These are phyloP conservation scores for Corchorus olitorius DNA, from an alignment of 345 rosid species.

Conservation along the genomic window DNA sequence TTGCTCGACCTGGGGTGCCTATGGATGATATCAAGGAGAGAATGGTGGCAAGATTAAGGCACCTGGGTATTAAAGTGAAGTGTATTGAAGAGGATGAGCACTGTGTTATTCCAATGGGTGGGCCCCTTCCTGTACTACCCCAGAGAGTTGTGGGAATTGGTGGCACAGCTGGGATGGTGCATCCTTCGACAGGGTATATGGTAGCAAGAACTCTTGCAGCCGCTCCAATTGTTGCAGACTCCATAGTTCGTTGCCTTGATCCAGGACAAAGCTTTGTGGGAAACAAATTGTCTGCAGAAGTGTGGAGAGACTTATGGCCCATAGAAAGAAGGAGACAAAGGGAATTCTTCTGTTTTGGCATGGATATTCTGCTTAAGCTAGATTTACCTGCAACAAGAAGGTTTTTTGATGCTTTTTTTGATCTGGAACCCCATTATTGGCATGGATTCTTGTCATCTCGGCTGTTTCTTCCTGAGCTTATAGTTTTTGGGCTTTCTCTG, in stretches of 20 bases:
- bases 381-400: conserved; percentile 82
- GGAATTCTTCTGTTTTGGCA: conserved; percentile 99
- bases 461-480: conserved; percentile 77
- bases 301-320: conserved; percentile 98
- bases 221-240: conserved; percentile 83
- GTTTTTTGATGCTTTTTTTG: conserved; percentile 89
- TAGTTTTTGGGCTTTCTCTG: conserved; percentile 79
- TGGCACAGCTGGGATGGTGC: conserved; percentile 78
- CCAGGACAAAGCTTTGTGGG: conserved; percentile 50
- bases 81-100: conserved; percentile 88
- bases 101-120: conserved; percentile 97
- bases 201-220: conserved; percentile 98
- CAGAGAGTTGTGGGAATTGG: conserved; percentile 95
- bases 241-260: conserved; percentile 74
- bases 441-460: conserved; percentile 81
- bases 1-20: conserved; percentile 82
- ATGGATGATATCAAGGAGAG: conserved; percentile 93
- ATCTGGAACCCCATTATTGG: conserved; percentile 49
- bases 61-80: conserved; percentile 77
- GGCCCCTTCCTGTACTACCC: conserved; percentile 92
- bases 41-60: conserved; percentile 89
- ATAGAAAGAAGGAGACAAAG: conserved; percentile 88
- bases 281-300: conserved; percentile 64
- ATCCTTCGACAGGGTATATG: conserved; percentile 70
- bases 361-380: conserved; percentile 91